Conservation (phyloP, 805 yeast genomes). For the Cyberlindnera sargentensis region DNA sequence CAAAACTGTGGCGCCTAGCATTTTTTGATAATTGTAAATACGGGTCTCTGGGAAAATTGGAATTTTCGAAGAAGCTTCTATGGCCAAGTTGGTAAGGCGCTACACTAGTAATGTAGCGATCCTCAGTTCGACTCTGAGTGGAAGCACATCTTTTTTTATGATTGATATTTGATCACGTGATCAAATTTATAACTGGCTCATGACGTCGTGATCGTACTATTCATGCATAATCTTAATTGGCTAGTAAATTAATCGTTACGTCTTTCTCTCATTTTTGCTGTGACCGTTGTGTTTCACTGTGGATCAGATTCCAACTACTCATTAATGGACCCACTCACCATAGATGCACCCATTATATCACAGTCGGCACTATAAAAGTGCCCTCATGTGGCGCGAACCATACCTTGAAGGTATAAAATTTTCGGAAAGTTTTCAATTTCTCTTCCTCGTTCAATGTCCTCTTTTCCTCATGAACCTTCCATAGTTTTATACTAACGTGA, state of each 20-base stretch:
- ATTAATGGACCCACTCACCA: no score
- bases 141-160: constrained; percentile 36
- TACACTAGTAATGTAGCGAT: constrained; percentile 80
- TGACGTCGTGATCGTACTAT: no score
- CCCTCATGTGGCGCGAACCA: neutral
- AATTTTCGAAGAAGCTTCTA: constrained; percentile 29
- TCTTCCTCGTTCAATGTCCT: neutral
- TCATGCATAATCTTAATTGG: no score
- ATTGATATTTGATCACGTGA: no score
- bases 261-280: no score
- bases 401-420: neutral
- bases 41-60: neutral
- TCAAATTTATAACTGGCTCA: no score
- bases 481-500: constrained; percentile 27
- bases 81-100: constrained; percentile 74
- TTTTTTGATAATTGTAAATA: no score
- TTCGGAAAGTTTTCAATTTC: neutral
- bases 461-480: constrained; percentile 23
- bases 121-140: constrained; percentile 73
- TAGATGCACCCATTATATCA: no score
- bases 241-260: no score
- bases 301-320: no score
- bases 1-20: no score
- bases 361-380: neutral
- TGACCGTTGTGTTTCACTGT: no score